These are phyloP conservation scores for Leucosporidium creatinivorum DNA, from an alignment of 768 basidiomycete genomes.

Conservation along the genomic window DNA sequence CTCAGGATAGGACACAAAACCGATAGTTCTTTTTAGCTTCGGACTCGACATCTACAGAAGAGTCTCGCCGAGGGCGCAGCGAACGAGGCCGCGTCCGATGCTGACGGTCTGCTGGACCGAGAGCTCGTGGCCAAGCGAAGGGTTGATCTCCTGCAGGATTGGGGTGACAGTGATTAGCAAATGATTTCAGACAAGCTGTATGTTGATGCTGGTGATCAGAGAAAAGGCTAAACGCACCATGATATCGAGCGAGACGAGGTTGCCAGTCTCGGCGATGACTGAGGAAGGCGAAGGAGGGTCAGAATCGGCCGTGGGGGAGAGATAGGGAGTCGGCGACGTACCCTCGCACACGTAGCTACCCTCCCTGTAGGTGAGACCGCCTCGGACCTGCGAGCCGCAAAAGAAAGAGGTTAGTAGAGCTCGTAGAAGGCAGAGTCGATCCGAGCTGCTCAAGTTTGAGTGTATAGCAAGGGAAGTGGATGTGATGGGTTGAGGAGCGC, in stretches of 20 bases:
- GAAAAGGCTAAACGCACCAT: constrained; percentile 56
- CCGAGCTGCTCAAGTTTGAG: not conserved
- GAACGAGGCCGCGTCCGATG: constrained; percentile 76
- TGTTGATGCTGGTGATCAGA: too few relatives aligned
- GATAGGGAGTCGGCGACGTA: too few relatives aligned
- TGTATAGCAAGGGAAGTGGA: too few relatives aligned
- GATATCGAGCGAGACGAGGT: constrained; percentile 83
- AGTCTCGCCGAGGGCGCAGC: constrained; percentile 56
- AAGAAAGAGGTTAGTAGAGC: constrained; percentile 25
- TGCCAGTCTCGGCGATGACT: constrained; percentile 82
- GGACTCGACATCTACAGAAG: constrained; percentile 24
- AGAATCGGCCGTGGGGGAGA: constrained; percentile 64
- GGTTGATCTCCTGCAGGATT: constrained; percentile 93
- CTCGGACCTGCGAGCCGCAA: constrained; percentile 72
- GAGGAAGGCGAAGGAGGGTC: constrained; percentile 47
- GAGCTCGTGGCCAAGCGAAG: constrained; percentile 63
- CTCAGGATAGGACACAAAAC: too few relatives aligned
- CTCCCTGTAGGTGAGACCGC: constrained; percentile 91
- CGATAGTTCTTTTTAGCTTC: too few relatives aligned
- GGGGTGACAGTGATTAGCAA: constrained; percentile 83
- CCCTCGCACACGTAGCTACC: constrained; percentile 98
- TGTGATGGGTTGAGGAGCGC: too few relatives aligned
- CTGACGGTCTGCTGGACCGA: constrained; percentile 79
- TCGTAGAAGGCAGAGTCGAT: not conserved
- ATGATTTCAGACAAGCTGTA: constrained; percentile 43